Evolutionary conservation across 2,329 filamentous ascomycete genomes (phyloP).

Genomic region (Monosporascus sp.): DNA sequence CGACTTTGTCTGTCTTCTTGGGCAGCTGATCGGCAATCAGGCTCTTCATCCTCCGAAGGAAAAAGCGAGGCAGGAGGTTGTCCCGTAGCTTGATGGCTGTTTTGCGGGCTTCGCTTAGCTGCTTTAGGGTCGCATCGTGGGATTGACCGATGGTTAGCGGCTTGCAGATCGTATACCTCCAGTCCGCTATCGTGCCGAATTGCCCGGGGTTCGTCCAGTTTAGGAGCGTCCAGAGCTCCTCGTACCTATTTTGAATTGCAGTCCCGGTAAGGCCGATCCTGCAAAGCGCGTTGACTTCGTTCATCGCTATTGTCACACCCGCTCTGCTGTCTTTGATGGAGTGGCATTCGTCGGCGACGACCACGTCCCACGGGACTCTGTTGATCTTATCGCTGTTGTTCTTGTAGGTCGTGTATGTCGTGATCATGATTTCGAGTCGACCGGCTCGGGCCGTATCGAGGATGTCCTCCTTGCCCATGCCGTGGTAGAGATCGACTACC

Average conservation of each 20-base stretch:
- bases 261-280: constrained; percentile 91
- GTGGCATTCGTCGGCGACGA: constrained; percentile 93
- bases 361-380: constrained; percentile 84
- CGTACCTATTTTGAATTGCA: constrained; percentile 96
- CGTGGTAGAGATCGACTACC: constrained; percentile 80
- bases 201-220: constrained; percentile 92
- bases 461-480: constrained; percentile 60
- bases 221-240: constrained; percentile 91
- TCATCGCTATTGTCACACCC: constrained; percentile 79
- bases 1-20: constrained; percentile 88
- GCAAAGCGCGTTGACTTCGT: constrained; percentile 84
- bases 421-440: constrained; percentile 83
- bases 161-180: constrained; percentile 71
- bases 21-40: constrained; percentile 89
- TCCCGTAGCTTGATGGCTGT: constrained; percentile 81
- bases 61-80: constrained; percentile 84
- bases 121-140: constrained; percentile 79
- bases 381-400: constrained; percentile 72
- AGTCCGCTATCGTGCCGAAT: constrained; percentile 60
- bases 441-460: constrained; percentile 70
- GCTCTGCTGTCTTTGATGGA: constrained; percentile 74
- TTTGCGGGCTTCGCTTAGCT: constrained; percentile 74
- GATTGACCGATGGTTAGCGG: constrained; percentile 86
- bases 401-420: constrained; percentile 87
- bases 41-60: constrained; percentile 87